Evolutionary conservation across 2,329 filamentous ascomycete genomes (phyloP), one percentile per base, ranked within the genome.

Genomic region (Neofusicoccum umdonicola): DNA sequence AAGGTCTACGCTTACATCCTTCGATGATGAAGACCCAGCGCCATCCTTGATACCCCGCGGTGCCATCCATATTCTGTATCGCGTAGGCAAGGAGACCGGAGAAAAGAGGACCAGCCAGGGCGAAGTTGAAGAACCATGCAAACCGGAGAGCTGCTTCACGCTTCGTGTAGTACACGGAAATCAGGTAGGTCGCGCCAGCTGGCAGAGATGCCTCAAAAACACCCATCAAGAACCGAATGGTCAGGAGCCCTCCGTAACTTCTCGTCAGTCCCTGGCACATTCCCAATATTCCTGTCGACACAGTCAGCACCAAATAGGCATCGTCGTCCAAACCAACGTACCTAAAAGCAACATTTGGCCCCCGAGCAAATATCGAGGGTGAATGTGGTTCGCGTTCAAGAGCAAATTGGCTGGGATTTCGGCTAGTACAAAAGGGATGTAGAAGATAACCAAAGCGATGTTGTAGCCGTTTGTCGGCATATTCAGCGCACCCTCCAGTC

Each of bases 391-490:
- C 51, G 73, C 45, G 5, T 94, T 94, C 69, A 96, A 87, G 42
- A 96, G 79, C 64, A 93, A 81, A 74, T 96, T 95, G 68, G 90
- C 91, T 34, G 92, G 72, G 0, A 88, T 86, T 73, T 94, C 91
- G 68, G 92, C 92, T 48, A 93, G 76, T 4, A 91, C 85, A 73
- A 96, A 96, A 0, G 90, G 92, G 58, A 95, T 84, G 79, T 94
- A 96, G 80, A 96, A 96, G 69, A 96, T 89, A 65, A 90, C 91
- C 17, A 96, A 81, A 0, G 88, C 85, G 22, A 85, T 83, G 74
- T 93, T 93, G 79, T 92, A 96, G 71, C 89, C 81, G 15, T 82
- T 78, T 1, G 83, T 81, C 1, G 82, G 82, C 81, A 94, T 85
- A 34, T 84, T 71, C 13, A 94, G 79, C 64, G 89, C 86, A 12